Evolutionary conservation across 371 early-diverging fungal species (phyloP).

Genomic region (Syncephalastrum sp.): DNA sequence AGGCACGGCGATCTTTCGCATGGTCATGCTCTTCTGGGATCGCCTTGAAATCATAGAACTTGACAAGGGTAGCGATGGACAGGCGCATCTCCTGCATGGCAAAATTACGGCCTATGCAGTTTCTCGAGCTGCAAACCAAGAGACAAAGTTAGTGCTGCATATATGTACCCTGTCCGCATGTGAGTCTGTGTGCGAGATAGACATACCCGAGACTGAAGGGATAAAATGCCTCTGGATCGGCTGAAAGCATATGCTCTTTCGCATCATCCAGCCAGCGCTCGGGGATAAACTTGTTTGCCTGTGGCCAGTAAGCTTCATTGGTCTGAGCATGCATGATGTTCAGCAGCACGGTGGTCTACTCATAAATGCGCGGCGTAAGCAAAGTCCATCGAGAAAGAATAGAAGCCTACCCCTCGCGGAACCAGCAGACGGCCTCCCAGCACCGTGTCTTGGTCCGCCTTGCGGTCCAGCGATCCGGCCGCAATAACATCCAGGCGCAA

Average conservation of each 20-base stretch:
- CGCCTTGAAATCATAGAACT: constrained; percentile 23
- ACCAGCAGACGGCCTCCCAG: constrained; percentile 11
- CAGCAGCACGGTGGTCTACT: constrained; percentile 1
- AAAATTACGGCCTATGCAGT: constrained; percentile 53
- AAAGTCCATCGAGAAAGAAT: not conserved
- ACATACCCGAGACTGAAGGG: constrained; percentile 40
- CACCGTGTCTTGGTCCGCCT: constrained; percentile 8
- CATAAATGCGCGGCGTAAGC: not conserved
- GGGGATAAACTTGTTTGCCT: constrained; percentile 22
- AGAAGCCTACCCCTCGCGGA: constrained; percentile 20
- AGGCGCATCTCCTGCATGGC: constrained; percentile 51
- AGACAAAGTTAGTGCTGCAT: not conserved
- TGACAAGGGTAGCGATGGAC: constrained; percentile 30
- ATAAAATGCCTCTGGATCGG: constrained; percentile 28
- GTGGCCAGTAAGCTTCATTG: constrained; percentile 22
- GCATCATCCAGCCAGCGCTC: constrained; percentile 30
- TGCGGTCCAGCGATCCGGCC: constrained; percentile 17
- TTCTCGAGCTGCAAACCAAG: constrained; percentile 26
- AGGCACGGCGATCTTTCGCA: constrained; percentile 19
- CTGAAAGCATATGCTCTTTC: no score
- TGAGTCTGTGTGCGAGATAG: no score
- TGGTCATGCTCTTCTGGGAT: constrained; percentile 23
- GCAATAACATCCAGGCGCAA: constrained; percentile 27
- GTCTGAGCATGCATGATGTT: constrained; percentile 15
- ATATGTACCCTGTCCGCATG: not conserved